Percentiles rank a stretch among this genome's conserved stretches.
These are phyloP conservation scores for Colletotrichum higginsianum DNA, from an alignment of 2,329 filamentous ascomycete genomes.

Conservation along the genomic window DNA sequence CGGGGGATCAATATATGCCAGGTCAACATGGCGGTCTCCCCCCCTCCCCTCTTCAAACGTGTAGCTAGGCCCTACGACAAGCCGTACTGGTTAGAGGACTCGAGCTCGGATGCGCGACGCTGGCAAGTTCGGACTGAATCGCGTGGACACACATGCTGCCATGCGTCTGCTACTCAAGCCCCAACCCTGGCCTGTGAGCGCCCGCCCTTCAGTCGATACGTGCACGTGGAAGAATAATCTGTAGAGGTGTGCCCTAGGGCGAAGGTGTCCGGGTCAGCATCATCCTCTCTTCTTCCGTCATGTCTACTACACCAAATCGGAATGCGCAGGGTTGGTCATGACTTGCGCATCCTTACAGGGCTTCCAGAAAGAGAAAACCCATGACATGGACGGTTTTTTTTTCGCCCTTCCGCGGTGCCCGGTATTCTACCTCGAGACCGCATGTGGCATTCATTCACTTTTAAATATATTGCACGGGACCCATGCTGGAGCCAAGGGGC, in stretches of 20 bases:
- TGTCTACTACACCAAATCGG: background rate
- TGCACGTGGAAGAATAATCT: no score
- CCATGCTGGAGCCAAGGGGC: background rate
- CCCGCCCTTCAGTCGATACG: background rate
- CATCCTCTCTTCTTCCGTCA: background rate
- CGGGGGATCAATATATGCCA: background rate
- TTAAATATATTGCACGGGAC: background rate
- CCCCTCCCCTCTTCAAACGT: background rate
- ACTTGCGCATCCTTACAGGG: background rate
- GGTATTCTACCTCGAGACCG: no score
- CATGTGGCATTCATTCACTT: background rate
- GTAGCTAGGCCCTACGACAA: background rate
- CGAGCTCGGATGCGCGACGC: background rate
- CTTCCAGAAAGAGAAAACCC: background rate
- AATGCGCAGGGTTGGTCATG: background rate
- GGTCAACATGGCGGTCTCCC: background rate
- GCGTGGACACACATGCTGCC: background rate
- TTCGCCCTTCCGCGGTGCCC: background rate
- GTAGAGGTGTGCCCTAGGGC: background rate
- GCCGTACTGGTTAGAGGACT: background rate
- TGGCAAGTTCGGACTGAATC: background rate
- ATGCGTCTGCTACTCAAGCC: no score
- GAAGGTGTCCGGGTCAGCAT: background rate
- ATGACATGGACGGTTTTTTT: background rate
- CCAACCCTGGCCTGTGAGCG: background rate